Base-by-base conservation (phyloP, 2,329 filamentous ascomycete genomes). In the Claviceps cyperi region DNA sequence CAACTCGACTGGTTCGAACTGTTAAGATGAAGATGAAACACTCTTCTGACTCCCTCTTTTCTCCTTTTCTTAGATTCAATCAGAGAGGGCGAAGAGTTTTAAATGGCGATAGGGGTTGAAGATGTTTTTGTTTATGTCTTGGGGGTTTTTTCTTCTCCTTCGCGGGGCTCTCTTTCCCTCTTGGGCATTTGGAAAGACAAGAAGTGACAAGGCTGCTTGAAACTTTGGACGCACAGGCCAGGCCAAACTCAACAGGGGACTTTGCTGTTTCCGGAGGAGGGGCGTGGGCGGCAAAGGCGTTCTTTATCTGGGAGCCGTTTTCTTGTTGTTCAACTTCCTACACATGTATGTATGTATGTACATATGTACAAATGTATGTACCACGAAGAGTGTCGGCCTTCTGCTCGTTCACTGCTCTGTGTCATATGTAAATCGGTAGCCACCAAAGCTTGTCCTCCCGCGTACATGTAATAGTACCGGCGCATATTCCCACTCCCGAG, bases 321-420 rank as follows among this genome's bases (percentile, higher is more conserved):
- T 49, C 35, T 45, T 49, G 45, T 40, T 49, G 41, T 45, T 40
- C n/a, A n/a, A n/a, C n/a, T n/a, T n/a, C 43, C 17, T 49, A 32
- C 28, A 32, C 9, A 22, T 3, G 22, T 22, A 24, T 15, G 35
- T 36, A 14, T 3, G 36, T 3, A 40, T 17, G n/a, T 40, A 40
- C 37, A 17, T 15, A 14, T 38, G 37, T 39, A 39, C 36, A 15
- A 2, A 6, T 38, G 3, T 17, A 39, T 39, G 4, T 28, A 9
- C 8, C 24, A 32, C 28, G 28, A 32, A 32, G 11, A 32, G 28
- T 32, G 28, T 32, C 28, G 28, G 28, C 28, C 28, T 32, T 17
- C n/a, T 39, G 37, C 14, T 17, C 37, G 14, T 8, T 17, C n/a
- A 39, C 37, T 8, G 37, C 15, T 39, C 15, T 7, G 37, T 8